Conservation (phyloP, 2,329 filamentous ascomycete genomes). For the Fusarium tuaranense region DNA sequence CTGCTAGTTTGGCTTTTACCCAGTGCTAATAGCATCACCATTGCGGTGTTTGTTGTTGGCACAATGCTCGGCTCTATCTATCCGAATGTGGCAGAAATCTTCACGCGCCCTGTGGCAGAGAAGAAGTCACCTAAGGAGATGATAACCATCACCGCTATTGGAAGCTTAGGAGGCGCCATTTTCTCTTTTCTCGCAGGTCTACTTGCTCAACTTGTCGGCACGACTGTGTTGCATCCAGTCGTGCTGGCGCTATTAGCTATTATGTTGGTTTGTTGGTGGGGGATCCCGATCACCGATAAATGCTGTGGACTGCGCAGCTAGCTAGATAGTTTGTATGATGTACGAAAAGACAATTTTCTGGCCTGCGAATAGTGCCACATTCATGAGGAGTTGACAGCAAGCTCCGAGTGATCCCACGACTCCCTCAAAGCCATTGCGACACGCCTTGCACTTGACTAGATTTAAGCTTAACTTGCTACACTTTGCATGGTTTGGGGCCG, state of each 20-base stretch:
- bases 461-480: neutral
- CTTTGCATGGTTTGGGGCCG: rapidly evolving
- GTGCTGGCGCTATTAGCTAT: neutral
- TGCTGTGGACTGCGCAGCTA: too few relatives aligned
- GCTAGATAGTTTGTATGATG: neutral
- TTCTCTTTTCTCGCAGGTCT: neutral
- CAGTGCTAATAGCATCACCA: too few relatives aligned
- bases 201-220: neutral
- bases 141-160: neutral
- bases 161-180: neutral
- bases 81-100: neutral
- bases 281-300: too few relatives aligned
- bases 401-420: too few relatives aligned
- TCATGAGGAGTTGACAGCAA: too few relatives aligned
- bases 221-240: neutral
- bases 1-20: neutral
- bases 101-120: too few relatives aligned
- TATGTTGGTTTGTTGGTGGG: neutral
- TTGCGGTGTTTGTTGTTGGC: neutral
- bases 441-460: neutral
- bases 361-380: neutral
- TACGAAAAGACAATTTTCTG: neutral
- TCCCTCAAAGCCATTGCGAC: too few relatives aligned
- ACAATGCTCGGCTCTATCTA: neutral
- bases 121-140: too few relatives aligned